Percentiles rank a stretch among this genome's conserved stretches.
phyloP scores from a whole-genome alignment of 164 flowering plant species.

The Kingdonia uniflora region DNA sequence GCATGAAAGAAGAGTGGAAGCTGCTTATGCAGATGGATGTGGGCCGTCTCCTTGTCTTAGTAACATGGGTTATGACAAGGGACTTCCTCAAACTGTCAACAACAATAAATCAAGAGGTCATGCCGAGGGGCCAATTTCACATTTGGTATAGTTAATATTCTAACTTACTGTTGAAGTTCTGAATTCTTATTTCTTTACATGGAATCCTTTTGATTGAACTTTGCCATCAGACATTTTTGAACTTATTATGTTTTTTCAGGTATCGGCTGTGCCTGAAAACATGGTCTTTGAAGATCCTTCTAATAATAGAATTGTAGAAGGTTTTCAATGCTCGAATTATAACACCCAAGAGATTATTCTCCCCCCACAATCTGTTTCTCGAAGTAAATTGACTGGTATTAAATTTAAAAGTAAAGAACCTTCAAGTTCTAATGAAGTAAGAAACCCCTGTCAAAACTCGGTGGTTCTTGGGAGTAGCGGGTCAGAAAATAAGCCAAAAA shows the following conservation, averaged over 20 bases:
- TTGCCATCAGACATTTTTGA: too few species aligned
- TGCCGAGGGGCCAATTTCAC: too few species aligned
- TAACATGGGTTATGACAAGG: conserved; percentile 7
- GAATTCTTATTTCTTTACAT: too few species aligned
- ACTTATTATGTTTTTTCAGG: conserved; percentile 11
- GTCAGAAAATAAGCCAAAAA: conserved; percentile 4
- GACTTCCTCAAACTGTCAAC: too few species aligned
- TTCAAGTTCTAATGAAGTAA: background rate
- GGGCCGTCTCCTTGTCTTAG: conserved; percentile 6
- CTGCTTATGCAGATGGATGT: conserved; percentile 12
- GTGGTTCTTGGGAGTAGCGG: conserved; percentile 1
- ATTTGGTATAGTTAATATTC: too few species aligned
- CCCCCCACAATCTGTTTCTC: conserved; percentile 1
- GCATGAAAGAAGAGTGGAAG: conserved; percentile 7
- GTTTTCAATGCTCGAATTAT: conserved; percentile 10
- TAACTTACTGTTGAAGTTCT: too few species aligned
- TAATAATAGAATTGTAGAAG: conserved; percentile 12
- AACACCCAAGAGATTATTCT: conserved; percentile 6
- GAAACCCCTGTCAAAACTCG: conserved; percentile 1
- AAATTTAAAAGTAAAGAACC: conserved; percentile 9
- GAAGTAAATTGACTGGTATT: conserved; percentile 2
- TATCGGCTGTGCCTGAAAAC: conserved; percentile 6
- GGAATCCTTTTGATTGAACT: too few species aligned
- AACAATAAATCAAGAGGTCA: too few species aligned
- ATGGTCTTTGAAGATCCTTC: conserved; percentile 9